Evolutionary conservation across 805 yeast species (phyloP).

Genomic region (Clavispora carvajalis): DNA sequence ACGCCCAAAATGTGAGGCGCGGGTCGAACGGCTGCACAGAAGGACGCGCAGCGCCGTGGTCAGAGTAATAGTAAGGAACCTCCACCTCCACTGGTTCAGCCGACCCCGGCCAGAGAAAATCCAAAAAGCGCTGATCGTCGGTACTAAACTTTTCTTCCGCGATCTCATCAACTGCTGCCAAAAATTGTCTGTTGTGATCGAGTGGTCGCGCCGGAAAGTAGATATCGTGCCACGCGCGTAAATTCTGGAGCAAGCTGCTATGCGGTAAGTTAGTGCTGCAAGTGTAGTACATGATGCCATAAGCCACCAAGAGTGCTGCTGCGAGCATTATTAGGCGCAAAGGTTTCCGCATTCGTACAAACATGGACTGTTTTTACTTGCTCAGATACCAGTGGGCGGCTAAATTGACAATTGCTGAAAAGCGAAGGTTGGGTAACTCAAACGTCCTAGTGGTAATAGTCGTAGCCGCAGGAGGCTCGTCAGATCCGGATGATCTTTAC

Average conservation of each 20-base stretch:
- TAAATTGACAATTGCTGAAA: too few species aligned
- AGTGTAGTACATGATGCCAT: neutral
- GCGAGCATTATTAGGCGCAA: slow-evolving; percentile 1
- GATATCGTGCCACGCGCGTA: slow-evolving; percentile 1
- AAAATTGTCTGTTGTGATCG: slow-evolving; percentile 3
- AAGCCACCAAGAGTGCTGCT: neutral
- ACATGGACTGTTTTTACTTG: neutral
- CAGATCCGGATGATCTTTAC: too few species aligned
- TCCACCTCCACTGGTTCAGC: slow-evolving; percentile 4
- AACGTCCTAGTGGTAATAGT: too few species aligned
- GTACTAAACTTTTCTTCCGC: slow-evolving; percentile 4
- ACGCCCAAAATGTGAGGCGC: slow-evolving; percentile 18
- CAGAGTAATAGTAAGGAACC: slow-evolving; percentile 4
- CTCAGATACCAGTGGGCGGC: too few species aligned
- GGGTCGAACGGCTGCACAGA: slow-evolving; percentile 17
- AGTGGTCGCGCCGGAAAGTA: neutral
- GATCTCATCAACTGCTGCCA: neutral
- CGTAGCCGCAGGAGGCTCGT: too few species aligned
- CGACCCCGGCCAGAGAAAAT: slow-evolving; percentile 6
- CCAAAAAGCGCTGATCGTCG: slow-evolving; percentile 1
- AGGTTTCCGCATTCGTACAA: neutral
- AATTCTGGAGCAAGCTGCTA: neutral
- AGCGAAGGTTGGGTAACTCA: too few species aligned
- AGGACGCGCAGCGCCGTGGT: slow-evolving; percentile 2
- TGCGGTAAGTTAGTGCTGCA: neutral